Percentiles rank a stretch among this genome's conserved stretches.
phyloP scores from a whole-genome alignment of 495 filamentous ascomycete genomes.

The Podospora appendiculata region DNA sequence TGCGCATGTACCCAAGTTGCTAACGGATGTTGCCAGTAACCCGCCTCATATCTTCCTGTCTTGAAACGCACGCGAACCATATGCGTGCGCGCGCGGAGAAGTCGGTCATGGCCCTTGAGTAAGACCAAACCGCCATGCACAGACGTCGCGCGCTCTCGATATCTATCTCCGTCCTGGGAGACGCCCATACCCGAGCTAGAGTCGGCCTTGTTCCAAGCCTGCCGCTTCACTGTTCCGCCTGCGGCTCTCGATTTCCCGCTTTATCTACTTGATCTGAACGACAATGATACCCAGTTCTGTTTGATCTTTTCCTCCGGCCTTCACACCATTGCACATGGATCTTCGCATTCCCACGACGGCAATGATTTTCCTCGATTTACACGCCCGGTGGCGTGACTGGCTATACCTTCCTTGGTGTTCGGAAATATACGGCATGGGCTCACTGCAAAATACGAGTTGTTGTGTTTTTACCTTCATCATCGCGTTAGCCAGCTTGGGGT shows the following conservation, averaged over 20 bases:
- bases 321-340: neutral
- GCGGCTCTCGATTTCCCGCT: neutral
- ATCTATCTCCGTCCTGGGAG: too few relatives aligned
- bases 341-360: neutral
- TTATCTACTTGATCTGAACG: neutral
- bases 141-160: neutral
- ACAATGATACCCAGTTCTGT: conserved; percentile 10
- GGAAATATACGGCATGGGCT: too few relatives aligned
- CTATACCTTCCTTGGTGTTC: too few relatives aligned
- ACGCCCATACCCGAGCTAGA: neutral
- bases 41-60: conserved; percentile 76
- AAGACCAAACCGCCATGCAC: neutral
- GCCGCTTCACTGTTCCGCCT: too few relatives aligned
- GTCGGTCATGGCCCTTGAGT: conserved; percentile 35
- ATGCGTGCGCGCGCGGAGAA: conserved; percentile 63
- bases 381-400: too few relatives aligned
- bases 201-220: neutral
- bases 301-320: neutral
- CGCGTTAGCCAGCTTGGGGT: too few relatives aligned
- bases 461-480: too few relatives aligned
- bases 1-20: neutral
- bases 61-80: conserved; percentile 77
- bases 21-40: conserved; percentile 50
- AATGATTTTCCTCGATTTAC: neutral
- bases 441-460: too few relatives aligned